phyloP scores from a whole-genome alignment of 1,284 basidiomycete species.

The Erythrobasidium hasegawianum region DNA sequence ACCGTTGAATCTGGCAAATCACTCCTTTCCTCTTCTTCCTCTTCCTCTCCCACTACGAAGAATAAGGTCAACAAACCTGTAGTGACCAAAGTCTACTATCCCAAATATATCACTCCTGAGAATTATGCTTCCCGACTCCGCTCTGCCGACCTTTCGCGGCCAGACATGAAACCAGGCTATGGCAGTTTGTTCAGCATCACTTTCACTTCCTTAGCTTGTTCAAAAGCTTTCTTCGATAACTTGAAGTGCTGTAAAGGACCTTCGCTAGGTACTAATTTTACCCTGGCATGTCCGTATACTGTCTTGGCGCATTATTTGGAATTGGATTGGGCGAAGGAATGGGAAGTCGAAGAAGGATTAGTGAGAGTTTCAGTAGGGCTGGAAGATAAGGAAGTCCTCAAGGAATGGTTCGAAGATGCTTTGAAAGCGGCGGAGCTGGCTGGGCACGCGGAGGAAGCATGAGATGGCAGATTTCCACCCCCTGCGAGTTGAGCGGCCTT shows the following conservation, averaged over 20 bases:
- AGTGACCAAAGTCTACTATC: conserved; percentile 87
- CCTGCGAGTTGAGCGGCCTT: too few species aligned
- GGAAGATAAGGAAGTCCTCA: conserved; percentile 66
- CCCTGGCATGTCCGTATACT: conserved; percentile 86
- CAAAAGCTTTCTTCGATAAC: conserved; percentile 80
- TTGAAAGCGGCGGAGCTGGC: conserved; percentile 64
- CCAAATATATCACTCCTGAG: conserved; percentile 70
- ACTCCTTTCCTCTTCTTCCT: conserved; percentile 24
- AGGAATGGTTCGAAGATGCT: conserved; percentile 63
- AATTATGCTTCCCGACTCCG: conserved; percentile 68
- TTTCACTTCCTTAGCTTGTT: conserved; percentile 67
- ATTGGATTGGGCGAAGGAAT: conserved; percentile 83
- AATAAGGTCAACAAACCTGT: conserved; percentile 44
- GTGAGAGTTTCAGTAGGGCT: conserved; percentile 87
- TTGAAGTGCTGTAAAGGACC: conserved; percentile 85
- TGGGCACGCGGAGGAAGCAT: background rate
- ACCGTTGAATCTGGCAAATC: conserved; percentile 4
- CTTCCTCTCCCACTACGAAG: background rate
- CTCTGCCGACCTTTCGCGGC: conserved; percentile 35
- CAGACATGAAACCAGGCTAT: conserved; percentile 56
- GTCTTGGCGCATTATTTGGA: conserved; percentile 90
- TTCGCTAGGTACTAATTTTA: conserved; percentile 92
- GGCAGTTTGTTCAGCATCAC: conserved; percentile 91
- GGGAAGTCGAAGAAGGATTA: conserved; percentile 77
- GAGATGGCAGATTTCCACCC: background rate